Conservation (phyloP, 306 rosid species). For the Hylodesmum podocarpum region DNA sequence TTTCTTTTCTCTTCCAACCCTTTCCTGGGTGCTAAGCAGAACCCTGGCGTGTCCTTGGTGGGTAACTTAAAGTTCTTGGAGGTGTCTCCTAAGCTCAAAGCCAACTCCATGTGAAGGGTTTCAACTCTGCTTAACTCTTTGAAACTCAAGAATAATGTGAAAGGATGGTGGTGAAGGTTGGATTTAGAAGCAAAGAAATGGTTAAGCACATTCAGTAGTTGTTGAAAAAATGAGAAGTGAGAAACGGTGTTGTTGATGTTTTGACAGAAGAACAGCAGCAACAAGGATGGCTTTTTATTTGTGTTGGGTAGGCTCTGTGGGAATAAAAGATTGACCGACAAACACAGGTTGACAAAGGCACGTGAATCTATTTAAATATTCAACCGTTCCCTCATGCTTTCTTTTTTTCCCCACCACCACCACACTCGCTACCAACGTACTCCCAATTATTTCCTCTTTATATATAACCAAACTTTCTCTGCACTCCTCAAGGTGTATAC, state of each 20-base stretch:
- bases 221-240: too few relatives aligned
- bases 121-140: too few relatives aligned
- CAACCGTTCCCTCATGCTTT: constrained; percentile 19
- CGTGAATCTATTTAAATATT: constrained; percentile 73
- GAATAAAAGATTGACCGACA: constrained; percentile 82
- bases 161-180: too few relatives aligned
- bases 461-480: not conserved
- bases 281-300: constrained; percentile 28
- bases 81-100: constrained; percentile 82
- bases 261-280: not conserved
- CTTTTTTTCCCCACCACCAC: constrained; percentile 11
- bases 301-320: constrained; percentile 6
- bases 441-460: not conserved
- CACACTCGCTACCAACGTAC: not conserved
- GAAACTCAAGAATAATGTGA: too few relatives aligned
- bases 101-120: constrained; percentile 63
- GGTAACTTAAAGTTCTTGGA: constrained; percentile 48
- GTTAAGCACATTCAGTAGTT: too few relatives aligned
- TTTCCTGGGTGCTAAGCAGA: constrained; percentile 42
- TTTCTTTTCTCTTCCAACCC: not conserved
- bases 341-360: constrained; percentile 77
- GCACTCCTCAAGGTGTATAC: not conserved
- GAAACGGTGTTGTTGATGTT: too few relatives aligned
- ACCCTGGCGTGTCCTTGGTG: constrained; percentile 46
- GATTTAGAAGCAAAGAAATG: not conserved